Evolutionary conservation across 2,329 filamentous ascomycete species (phyloP), one percentile per base, ranked within the genome.

Genomic region (Arthroderma uncinatum): DNA sequence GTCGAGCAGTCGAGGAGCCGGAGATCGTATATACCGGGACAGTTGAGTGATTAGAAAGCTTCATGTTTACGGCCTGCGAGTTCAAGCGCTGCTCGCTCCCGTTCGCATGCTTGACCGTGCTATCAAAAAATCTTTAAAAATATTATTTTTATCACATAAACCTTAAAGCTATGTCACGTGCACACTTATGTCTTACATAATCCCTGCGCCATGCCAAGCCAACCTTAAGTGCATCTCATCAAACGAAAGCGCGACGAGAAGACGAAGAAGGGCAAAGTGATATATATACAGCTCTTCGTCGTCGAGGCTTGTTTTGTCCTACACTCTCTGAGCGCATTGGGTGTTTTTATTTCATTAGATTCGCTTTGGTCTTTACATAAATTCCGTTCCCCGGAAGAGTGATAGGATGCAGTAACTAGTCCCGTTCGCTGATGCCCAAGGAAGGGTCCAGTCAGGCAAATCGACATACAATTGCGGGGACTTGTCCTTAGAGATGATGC

Each of bases 21-120:
- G 92, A 90, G 66, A 98, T 88, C 56, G 93, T 97, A 69, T 98
- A 98, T 1, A 96, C 91, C 58, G 88, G 87, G 59, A 95, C 87
- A 47, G 85, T 80, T 61, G 89, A 88, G 62, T 88, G 84, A 65
- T 89, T 77, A 53, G 74, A 74, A 62, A 78, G 69, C 68, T 76
- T 77, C 75, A 78, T 78, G 52, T 59, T 63, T 56, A 16, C 50
- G 16, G 3, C 14, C n/a, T 44, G 6, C 39, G 14, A 44, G 14
- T 21, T 16, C 39, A 16, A 16, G n/a, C 39, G 12, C 34, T n/a
- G 34, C 4, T 12, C 34, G 9, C 34, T n/a, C 2, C 12, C 34
- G 3, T 12, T 37, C 34, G 9, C 34, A n/a, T n/a, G 4, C 34
- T 10, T 37, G 3, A n/a, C 9, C 9, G 3, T n/a, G 14, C 2